Base-by-base conservation (phyloP, 1,284 basidiomycete species). In the Leccinum angustisporum region DNA sequence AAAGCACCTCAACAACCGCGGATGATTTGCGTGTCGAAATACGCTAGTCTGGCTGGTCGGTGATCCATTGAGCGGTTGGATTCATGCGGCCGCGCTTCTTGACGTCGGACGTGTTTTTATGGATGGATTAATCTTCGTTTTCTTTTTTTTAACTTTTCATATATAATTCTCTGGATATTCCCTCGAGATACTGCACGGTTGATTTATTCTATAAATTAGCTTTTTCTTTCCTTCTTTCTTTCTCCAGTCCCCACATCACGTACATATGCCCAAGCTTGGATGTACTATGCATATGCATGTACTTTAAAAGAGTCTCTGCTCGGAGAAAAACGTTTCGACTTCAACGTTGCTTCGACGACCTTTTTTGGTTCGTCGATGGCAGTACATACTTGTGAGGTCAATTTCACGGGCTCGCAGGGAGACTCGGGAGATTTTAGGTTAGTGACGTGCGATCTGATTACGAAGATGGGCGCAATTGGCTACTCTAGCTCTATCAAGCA, bases 1-100 rank as follows among this genome's bases (percentile, higher is more conserved):
- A 71, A 70, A 38, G 16, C 48, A 7, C 34, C 21, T 11, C 70
- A 57, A 54, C 62, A 40, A 33, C 60, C 62, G 40, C 62, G n/a
- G 43, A 46, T 63, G 40, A 57, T 76, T 25, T 61, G 66, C 18
- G 72, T 79, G 1, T 70, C 76, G 7, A 69, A 71, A 57, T 64
- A 72, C 48, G 74, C 75, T 25, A 72, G 67, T 54, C 64, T 76
- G 21, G 77, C 76, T 43, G 78, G 78, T 5, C 74, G 77, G 38
- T 78, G 66, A 75, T 48, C 25, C 25, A 25, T 25, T 8, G 8
- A 46, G 21, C 11, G 11, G 11, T 30, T 34, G 59, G 30, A 13
- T 54, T n/a, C 31, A 13, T 54, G 18, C 5, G 18, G 27, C 6
- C 13, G 11, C 53, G 2, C 21, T 21, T 54, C 31, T 34, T 16